Evolutionary conservation across 768 basidiomycete genomes (phyloP), one percentile per base, ranked within the genome.

Genomic region (Sporobolomyces phaffii): DNA sequence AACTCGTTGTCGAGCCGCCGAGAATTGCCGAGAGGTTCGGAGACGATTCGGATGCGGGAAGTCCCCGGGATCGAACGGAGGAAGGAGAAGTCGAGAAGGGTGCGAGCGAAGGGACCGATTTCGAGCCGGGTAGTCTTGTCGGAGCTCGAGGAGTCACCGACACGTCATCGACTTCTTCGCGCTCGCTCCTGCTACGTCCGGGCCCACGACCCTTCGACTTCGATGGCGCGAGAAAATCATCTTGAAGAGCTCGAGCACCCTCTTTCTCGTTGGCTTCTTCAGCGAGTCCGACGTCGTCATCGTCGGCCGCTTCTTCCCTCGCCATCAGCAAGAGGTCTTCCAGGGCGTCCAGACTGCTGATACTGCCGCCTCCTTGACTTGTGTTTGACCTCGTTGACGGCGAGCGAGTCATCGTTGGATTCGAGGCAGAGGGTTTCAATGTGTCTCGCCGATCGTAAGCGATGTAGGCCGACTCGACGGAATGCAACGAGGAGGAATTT

Each of bases 261-360:
- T 33, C 5, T n/a, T 36, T 36, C 11, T 33, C 51, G 9, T 52
- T n/a, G n/a, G n/a, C 51, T 18, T n/a, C 22, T 11, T 54, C 53
- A 38, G 36, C 22, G 13, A 10, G 36, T 17, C 3, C 36, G 24
- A 17, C 13, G 13, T 22, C 53, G 3, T 57, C 26, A 22, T 28
- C 56, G 33, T 50, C 65, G n/a, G 17, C 38, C 28, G 48, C 54
- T 28, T 44, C 54, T 13, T 36, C 63, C 14, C 54, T 53, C 5
- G 70, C 54, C 26, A 63, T 33, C 33, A 72, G 11, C 8, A 63
- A 36, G 24, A 72, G 24, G 31, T 72, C 66, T 31, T 64, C 66
- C 11, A 72, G 17, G 8, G 62, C 62, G 13, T 72, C 66, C 29
- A 72, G 57, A 20, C 28, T 62, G 20, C 8, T 43, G 20, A 15